Evolutionary conservation across 495 filamentous ascomycete species (phyloP).

Genomic region (Tuber magnatum): DNA sequence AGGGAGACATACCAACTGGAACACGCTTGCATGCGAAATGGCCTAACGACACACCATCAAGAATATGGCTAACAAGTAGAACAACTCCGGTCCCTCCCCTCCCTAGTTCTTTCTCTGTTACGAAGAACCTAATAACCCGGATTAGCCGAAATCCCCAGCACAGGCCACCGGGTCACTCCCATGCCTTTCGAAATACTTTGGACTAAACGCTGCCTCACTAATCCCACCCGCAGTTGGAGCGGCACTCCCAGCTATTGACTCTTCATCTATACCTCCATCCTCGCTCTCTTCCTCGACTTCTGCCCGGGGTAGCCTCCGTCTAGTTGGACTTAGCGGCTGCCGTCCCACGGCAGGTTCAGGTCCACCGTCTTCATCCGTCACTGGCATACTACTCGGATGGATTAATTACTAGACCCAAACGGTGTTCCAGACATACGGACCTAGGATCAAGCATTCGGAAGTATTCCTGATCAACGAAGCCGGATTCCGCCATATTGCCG

Average conservation of each 20-base stretch:
- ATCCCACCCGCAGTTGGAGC: conserved; percentile 51
- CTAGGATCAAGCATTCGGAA: conserved; percentile 78
- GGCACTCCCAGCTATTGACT: conserved; percentile 31
- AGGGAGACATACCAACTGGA: conserved; percentile 55
- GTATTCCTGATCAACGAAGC: conserved; percentile 82
- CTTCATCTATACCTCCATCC: conserved; percentile 40
- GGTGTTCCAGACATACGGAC: conserved; percentile 34
- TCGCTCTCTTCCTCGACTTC: conserved; percentile 31
- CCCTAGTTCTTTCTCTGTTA: conserved; percentile 75
- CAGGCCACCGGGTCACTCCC: neutral
- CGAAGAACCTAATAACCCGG: conserved; percentile 57
- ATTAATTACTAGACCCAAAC: conserved; percentile 25
- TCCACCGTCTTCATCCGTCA: conserved; percentile 4
- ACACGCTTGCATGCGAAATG: conserved; percentile 96
- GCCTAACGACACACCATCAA: conserved; percentile 78
- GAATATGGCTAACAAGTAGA: conserved; percentile 76
- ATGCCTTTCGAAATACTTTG: conserved; percentile 70
- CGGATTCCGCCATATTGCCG: conserved; percentile 45
- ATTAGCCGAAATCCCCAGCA: conserved; percentile 3
- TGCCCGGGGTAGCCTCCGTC: conserved; percentile 25
- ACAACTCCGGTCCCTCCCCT: conserved; percentile 92
- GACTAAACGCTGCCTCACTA: conserved; percentile 75
- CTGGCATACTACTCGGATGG: conserved; percentile 2
- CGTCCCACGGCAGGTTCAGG: conserved; percentile 44
- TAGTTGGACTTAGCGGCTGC: conserved; percentile 46